A percentile compares a stretch with the other conserved stretches of the same genome.
Evolutionary conservation across 2,329 filamentous ascomycete species (phyloP).

Genomic region (Ceratocystis lukuohia): DNA sequence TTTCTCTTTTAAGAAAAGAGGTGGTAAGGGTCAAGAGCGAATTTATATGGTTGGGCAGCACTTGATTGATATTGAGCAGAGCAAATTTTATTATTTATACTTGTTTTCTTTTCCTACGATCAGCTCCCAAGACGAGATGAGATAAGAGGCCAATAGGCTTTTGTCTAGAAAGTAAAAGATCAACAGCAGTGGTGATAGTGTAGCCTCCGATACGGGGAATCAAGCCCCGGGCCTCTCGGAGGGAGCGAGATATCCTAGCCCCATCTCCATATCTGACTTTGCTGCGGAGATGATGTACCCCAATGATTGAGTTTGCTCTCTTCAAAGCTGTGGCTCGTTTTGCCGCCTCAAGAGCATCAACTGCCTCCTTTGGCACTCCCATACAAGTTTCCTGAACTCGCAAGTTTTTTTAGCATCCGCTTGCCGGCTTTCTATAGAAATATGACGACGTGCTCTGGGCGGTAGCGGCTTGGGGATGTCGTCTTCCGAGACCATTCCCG

Average conservation of each 20-base stretch:
- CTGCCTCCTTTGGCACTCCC: too few species aligned
- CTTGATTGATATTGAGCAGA: slow-evolving; percentile 10
- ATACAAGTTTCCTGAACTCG: background rate
- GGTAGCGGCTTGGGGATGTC: too few species aligned
- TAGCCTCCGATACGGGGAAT: slow-evolving; percentile 22
- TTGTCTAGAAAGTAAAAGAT: too few species aligned
- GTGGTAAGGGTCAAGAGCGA: background rate
- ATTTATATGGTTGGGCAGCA: slow-evolving; percentile 9
- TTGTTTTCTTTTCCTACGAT: background rate
- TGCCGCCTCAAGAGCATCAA: too few species aligned
- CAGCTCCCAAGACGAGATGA: too few species aligned
- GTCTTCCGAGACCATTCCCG: background rate
- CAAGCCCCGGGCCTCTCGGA: slow-evolving; percentile 22
- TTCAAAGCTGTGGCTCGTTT: background rate
- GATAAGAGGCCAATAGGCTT: too few species aligned
- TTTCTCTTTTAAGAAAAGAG: slow-evolving; percentile 4
- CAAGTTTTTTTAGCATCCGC: background rate
- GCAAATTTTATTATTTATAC: slow-evolving; percentile 1
- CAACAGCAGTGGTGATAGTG: too few species aligned
- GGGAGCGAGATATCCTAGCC: slow-evolving; percentile 7
- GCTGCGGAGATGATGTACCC: background rate
- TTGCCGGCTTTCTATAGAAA: too few species aligned
- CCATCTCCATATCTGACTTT: slow-evolving; percentile 11
- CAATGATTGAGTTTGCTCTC: background rate
- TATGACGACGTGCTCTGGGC: too few species aligned